Evolutionary conservation across 148 eudicot species (phyloP).

Genomic region (Selenicereus undatus): DNA sequence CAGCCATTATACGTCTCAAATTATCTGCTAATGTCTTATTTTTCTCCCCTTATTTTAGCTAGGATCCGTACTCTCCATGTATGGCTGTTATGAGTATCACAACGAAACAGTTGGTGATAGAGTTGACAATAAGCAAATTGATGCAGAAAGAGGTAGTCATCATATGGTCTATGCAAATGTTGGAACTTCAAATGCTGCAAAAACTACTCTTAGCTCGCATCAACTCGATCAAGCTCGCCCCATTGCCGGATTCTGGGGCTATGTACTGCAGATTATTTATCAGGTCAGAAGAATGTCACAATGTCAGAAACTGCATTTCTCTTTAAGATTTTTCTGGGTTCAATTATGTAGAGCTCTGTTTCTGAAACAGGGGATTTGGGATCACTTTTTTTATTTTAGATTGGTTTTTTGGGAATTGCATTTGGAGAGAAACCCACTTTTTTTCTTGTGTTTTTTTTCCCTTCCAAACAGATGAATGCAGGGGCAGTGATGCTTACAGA

Average conservation of each 20-base stretch:
- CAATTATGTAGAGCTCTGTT: slow-evolving; percentile 6
- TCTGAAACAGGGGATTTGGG: slow-evolving; percentile 9
- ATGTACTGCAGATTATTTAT: slow-evolving; percentile 66
- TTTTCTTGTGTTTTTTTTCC: background rate
- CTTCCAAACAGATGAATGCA: slow-evolving; percentile 64
- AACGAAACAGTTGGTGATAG: slow-evolving; percentile 40
- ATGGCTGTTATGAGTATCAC: slow-evolving; percentile 67
- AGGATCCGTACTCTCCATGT: slow-evolving; percentile 68
- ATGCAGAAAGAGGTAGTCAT: slow-evolving; percentile 53
- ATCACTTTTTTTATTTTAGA: no score
- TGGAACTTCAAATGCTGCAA: slow-evolving; percentile 26
- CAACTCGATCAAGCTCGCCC: slow-evolving; percentile 34
- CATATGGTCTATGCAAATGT: slow-evolving; percentile 16
- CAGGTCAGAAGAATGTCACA: slow-evolving; percentile 41
- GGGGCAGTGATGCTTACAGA: slow-evolving; percentile 92
- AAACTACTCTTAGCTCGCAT: slow-evolving; percentile 19
- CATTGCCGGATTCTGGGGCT: slow-evolving; percentile 71
- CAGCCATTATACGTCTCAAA: background rate
- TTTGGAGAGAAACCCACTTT: background rate
- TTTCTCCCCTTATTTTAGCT: slow-evolving; percentile 36
- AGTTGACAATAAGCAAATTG: slow-evolving; percentile 34
- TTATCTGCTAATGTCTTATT: background rate
- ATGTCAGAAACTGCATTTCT: background rate
- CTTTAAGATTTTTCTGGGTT: background rate
- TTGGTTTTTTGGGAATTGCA: background rate